These are phyloP conservation scores for Candida tibetensis DNA, from an alignment of 805 yeast genomes.

Conservation along the genomic window DNA sequence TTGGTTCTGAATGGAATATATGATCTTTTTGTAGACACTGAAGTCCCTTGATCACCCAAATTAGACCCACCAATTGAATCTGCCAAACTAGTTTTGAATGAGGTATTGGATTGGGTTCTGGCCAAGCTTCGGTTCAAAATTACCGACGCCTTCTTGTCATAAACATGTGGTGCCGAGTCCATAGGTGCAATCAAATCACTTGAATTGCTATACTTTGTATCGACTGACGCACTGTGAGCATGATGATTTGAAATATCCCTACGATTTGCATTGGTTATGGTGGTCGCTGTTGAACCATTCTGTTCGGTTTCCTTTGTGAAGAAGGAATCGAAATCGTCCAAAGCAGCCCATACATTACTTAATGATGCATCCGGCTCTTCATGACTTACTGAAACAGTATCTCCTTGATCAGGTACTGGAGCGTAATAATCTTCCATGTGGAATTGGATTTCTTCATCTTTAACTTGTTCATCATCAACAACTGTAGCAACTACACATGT, in stretches of 20 bases:
- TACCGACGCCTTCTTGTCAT: constrained; percentile 76
- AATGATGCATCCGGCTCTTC: constrained; percentile 72
- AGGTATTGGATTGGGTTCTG: constrained; percentile 68
- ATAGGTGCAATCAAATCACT: constrained; percentile 46
- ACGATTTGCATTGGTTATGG: constrained; percentile 13
- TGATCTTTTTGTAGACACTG: constrained; percentile 25
- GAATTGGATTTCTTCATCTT: constrained; percentile 46
- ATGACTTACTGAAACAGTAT: constrained; percentile 46
- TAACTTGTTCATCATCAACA: constrained; percentile 29
- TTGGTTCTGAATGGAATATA: constrained; percentile 42
- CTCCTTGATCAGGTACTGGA: constrained; percentile 33
- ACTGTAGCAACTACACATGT: constrained; percentile 58
- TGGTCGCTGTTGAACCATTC: constrained; percentile 14
- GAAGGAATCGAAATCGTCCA: constrained; percentile 85
- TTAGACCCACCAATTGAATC: constrained; percentile 48
- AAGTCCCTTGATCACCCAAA: constrained; percentile 12
- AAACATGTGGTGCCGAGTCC: constrained; percentile 73
- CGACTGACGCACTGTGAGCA: constrained; percentile 54
- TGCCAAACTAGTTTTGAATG: constrained; percentile 73
- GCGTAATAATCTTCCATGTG: constrained; percentile 58
- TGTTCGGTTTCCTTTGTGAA: constrained; percentile 60
- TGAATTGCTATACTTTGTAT: constrained; percentile 53
- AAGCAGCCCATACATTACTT: constrained; percentile 89
- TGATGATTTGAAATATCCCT: constrained; percentile 24
- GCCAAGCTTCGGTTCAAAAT: constrained; percentile 71